Percentiles rank a stretch among this genome's conserved stretches.
These are phyloP conservation scores for Paxillus involutus DNA, from an alignment of 768 basidiomycete species.

Conservation along the genomic window DNA sequence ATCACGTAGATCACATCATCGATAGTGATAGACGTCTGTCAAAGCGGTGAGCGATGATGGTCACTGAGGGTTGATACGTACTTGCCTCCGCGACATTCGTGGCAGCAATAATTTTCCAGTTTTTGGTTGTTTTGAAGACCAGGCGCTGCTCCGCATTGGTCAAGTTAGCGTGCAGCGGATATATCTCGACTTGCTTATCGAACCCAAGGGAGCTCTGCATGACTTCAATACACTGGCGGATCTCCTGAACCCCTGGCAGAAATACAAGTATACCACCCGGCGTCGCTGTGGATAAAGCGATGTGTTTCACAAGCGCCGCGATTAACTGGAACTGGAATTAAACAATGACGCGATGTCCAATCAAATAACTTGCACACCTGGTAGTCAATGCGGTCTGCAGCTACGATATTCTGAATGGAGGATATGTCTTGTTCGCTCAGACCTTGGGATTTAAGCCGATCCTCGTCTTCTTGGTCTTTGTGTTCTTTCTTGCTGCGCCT, in stretches of 20 bases:
- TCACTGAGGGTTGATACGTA: neutral
- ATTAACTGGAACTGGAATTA: conserved; percentile 50
- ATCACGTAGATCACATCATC: conserved; percentile 87
- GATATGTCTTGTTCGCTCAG: conserved; percentile 50
- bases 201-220: conserved; percentile 38
- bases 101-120: conserved; percentile 83
- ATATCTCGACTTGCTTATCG: conserved; percentile 44
- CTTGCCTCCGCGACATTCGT: conserved; percentile 90
- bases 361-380: conserved; percentile 41
- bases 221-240: conserved; percentile 70
- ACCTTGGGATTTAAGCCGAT: conserved; percentile 50
- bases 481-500: conserved; percentile 30
- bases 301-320: conserved; percentile 61
- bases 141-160: conserved; percentile 79
- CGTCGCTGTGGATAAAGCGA: conserved; percentile 45
- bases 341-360: neutral
- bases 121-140: conserved; percentile 63
- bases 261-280: conserved; percentile 81
- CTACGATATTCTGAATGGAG: conserved; percentile 59
- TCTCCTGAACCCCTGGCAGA: conserved; percentile 88
- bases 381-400: conserved; percentile 70
- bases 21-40: conserved; percentile 85
- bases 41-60: neutral
- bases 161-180: conserved; percentile 89
- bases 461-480: conserved; percentile 41